A percentile compares a stretch with the other conserved stretches of the same genome.
Conservation (phyloP, 805 yeast species). For the Wickerhamomyces tratensis region DNA sequence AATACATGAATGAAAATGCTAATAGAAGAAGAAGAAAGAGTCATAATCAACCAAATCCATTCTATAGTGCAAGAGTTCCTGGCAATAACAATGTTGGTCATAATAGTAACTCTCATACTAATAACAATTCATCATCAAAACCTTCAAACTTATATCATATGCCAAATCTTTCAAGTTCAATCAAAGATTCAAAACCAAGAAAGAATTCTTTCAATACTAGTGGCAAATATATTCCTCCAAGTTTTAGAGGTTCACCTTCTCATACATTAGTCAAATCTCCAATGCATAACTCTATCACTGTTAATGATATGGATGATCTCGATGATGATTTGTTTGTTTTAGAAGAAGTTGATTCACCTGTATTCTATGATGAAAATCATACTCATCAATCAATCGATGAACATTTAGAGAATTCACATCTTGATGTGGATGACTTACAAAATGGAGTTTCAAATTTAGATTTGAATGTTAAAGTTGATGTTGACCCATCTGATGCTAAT, state of each 20-base stretch:
- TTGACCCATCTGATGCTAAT: slow-evolving; percentile 11
- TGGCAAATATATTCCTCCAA: slow-evolving; percentile 70
- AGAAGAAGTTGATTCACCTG: slow-evolving; percentile 19
- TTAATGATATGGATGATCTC: slow-evolving; percentile 14
- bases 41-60: slow-evolving; percentile 13
- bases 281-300: slow-evolving; percentile 5
- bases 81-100: slow-evolving; percentile 12
- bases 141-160: not conserved
- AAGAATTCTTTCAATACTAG: slow-evolving; percentile 19
- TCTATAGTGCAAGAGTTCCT: slow-evolving; percentile 16
- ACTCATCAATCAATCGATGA: not conserved
- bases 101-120: slow-evolving; percentile 1
- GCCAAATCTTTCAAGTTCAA: not conserved
- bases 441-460: not conserved
- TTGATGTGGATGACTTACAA: not conserved
- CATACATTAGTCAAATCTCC: slow-evolving; percentile 7
- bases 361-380: not conserved
- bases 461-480: slow-evolving; percentile 12
- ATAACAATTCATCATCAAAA: not conserved
- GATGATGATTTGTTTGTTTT: slow-evolving; percentile 30
- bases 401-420: not conserved
- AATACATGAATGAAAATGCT: slow-evolving; percentile 53
- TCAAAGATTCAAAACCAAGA: not conserved
- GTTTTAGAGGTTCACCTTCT: slow-evolving; percentile 38
- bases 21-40: slow-evolving; percentile 19